phyloP scores from a whole-genome alignment of 495 filamentous ascomycete species.

The Hypoxylon cercidicola region DNA sequence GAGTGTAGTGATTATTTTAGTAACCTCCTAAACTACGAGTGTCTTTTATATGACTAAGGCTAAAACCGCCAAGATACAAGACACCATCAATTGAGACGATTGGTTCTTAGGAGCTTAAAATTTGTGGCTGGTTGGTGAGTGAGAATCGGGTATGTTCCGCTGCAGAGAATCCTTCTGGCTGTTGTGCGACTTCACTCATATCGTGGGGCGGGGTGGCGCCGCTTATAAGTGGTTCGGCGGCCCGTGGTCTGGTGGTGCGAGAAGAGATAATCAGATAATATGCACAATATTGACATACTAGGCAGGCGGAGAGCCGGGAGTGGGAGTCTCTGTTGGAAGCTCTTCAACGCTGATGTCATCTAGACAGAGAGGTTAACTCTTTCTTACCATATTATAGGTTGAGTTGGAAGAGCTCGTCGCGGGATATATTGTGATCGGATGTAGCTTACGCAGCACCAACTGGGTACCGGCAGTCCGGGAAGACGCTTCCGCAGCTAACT shows the following conservation, averaged over 20 bases:
- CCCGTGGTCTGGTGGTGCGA: too few relatives aligned
- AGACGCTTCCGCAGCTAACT: background rate
- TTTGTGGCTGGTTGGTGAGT: background rate
- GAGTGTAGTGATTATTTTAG: too few relatives aligned
- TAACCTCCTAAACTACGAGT: too few relatives aligned
- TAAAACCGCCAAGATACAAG: background rate
- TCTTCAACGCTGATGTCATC: background rate
- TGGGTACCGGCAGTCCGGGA: background rate
- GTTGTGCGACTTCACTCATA: constrained; percentile 12
- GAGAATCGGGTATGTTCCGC: constrained; percentile 4
- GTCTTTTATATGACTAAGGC: background rate
- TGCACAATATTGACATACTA: background rate
- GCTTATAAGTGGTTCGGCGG: background rate
- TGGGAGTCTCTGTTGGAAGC: too few relatives aligned
- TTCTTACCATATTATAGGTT: background rate
- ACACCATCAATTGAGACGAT: too few relatives aligned
- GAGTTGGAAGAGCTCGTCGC: background rate
- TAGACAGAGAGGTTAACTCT: background rate
- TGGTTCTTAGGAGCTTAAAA: too few relatives aligned
- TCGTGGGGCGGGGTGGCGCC: constrained; percentile 22
- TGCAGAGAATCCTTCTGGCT: constrained; percentile 10
- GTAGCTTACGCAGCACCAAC: background rate
- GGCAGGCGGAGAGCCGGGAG: background rate
- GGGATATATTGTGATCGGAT: background rate
- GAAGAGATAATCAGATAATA: too few relatives aligned